Evolutionary conservation across 352 stramenopile genomes (phyloP), one percentile per base, ranked within the genome.

Genomic region (Phytophthora melonis): DNA sequence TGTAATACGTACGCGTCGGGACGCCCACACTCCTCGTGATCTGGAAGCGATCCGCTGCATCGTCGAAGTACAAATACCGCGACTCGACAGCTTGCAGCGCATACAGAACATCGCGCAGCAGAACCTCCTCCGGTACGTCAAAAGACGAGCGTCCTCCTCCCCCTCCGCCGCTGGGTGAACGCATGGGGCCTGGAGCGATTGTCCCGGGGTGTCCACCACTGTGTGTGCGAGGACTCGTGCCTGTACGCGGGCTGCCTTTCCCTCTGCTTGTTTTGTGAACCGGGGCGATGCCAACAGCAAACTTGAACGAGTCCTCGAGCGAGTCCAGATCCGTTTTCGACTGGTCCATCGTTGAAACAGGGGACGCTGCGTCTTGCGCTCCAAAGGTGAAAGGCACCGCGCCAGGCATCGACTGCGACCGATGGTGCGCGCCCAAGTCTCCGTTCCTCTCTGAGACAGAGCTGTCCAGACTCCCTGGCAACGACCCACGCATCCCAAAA

Each of bases 21-120:
- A 97, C 88, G 5, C 88, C 84, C 8, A 90, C 88, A 58, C 88
- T 84, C 57, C 82, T 73, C 9, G 86, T 92, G 64, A 97, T 92
- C 66, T 96, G 88, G 66, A 96, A 96, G 19, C 86, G 84, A 52
- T 96, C 90, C 9, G 79, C 79, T 41, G 81, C 79, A 6, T 82
- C 75, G 54, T 97, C 90, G 75, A 95, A 96, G 70, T 90, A 96
- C 25, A 97, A 78, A 57, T 97, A 95, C 23, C 89, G 87, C 14
- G 93, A 97, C 54, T 98, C 95, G 59, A 98, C 98, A 27, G 92
- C 95, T 79, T 98, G 94, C 53, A 98, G 84, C 5, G 92, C 92
- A 64, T 96, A 98, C 55, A 98, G 68, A 3, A 98, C 88, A 58
- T 98, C 94, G 16, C 93, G 86, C 18, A 98, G 73, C n/a, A 98